Evolutionary conservation across 495 filamentous ascomycete species (phyloP), one percentile per base, ranked within the genome.

Genomic region (Evansstolkia leycettana): DNA sequence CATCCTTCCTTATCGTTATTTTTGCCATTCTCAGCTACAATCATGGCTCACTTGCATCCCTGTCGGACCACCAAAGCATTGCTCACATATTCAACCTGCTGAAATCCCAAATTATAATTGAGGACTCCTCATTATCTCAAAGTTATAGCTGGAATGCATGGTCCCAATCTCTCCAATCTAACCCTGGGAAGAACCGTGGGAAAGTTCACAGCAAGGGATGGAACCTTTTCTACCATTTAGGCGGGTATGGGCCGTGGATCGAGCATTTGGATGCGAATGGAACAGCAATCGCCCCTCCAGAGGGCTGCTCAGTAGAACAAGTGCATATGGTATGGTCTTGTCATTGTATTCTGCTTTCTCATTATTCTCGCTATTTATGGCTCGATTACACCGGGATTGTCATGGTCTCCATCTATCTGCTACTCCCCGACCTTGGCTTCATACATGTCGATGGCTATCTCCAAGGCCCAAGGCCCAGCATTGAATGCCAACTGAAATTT

Each of bases 181-280:
- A 27, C 14, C 15, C 40, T 8, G 7, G 10, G 8, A 27, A 0
- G 7, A 11, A n/a, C 16, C 8, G 5, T 2, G 20, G 0, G 11
- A 10, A 7, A 41, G 7, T 28, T 11, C 19, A 16, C 29, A 39
- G 0, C 11, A 36, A 40, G 39, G 39, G 32, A 39, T 77, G 73
- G 73, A 68, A 75, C 43, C 43, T 75, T 29, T 52, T 72, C 15
- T 64, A 75, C 36, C 68, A 76, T 46, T 51, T 75, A 5, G 73
- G 73, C 7, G 72, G 73, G 4, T 72, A 72, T 48, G 68, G 73
- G 1, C 73, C 73, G 7, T 76, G 72, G 73, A 55, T 78, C 29
- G 59, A 70, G 43, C 75, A 70, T 37, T 36, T 58, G 11, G 57
- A 63, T 34, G 60, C 52, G 16, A n/a, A n/a, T n/a, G 48, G 51